Percentiles rank a stretch among this genome's conserved stretches.
Evolutionary conservation across 2,329 filamentous ascomycete genomes (phyloP).

Genomic region (Xylaria sp.): DNA sequence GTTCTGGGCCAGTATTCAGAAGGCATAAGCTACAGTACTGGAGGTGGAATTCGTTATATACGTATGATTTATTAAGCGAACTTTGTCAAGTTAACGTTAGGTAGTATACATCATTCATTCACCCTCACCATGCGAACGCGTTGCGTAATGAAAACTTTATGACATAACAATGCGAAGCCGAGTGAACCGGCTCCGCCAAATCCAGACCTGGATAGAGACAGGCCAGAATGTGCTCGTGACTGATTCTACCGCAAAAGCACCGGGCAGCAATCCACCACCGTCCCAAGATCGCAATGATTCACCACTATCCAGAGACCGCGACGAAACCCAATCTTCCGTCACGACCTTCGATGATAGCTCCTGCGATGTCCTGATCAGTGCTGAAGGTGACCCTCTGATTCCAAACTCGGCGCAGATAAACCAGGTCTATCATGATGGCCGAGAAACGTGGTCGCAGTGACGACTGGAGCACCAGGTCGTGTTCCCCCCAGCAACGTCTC

Average conservation of each 20-base stretch:
- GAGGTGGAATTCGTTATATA: too few species aligned
- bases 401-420: conserved; percentile 4
- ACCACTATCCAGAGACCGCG: neutral
- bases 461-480: neutral
- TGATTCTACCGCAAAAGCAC: neutral
- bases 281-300: neutral
- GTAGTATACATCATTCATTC: neutral
- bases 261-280: conserved; percentile 5
- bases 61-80: too few species aligned
- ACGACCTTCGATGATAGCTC: conserved; percentile 8
- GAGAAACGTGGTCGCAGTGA: neutral
- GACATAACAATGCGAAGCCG: neutral
- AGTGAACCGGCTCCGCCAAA: neutral
- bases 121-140: neutral
- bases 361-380: conserved; percentile 1
- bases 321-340: neutral
- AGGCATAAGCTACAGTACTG: too few species aligned
- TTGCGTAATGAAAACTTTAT: neutral
- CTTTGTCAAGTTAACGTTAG: too few species aligned
- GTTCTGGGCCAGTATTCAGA: too few species aligned
- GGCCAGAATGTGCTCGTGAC: neutral
- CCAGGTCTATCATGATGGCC: neutral
- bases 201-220: conserved; percentile 1
- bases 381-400: conserved; percentile 10
- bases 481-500: neutral